Evolutionary conservation across 352 stramenopile genomes (phyloP).

Genomic region (Phytophthora quininea): DNA sequence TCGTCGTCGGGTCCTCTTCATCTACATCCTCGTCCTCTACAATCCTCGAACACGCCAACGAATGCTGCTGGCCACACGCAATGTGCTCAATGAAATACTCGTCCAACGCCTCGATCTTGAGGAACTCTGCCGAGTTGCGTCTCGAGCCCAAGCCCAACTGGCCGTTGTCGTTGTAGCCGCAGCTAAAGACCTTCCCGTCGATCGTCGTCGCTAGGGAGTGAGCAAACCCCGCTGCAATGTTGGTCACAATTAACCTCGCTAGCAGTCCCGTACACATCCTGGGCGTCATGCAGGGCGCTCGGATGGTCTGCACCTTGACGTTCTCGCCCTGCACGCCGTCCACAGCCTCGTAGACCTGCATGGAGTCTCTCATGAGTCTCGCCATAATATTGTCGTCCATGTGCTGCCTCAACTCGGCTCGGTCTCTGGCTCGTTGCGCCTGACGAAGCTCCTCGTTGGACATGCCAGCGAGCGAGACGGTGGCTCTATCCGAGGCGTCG

Average conservation of each 20-base stretch:
- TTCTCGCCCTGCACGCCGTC: constrained; percentile 29
- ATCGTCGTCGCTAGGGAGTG: constrained; percentile 72
- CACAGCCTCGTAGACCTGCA: constrained; percentile 65
- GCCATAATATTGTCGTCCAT: constrained; percentile 64
- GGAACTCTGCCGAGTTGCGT: constrained; percentile 71
- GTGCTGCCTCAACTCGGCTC: constrained; percentile 27
- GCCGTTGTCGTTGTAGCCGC: constrained; percentile 87
- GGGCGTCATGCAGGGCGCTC: constrained; percentile 56
- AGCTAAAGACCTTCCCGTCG: constrained; percentile 64
- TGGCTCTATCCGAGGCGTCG: constrained; percentile 55
- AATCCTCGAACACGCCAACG: constrained; percentile 56
- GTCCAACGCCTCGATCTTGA: constrained; percentile 52
- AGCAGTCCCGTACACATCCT: constrained; percentile 31
- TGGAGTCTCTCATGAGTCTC: constrained; percentile 66
- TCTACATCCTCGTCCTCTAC: constrained; percentile 1
- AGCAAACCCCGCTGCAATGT: constrained; percentile 74
- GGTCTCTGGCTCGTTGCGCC: constrained; percentile 26
- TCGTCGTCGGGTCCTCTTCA: constrained; percentile 20
- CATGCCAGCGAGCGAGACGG: constrained; percentile 64
- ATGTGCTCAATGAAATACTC: constrained; percentile 63
- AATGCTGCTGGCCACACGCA: constrained; percentile 81
- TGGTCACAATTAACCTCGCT: constrained; percentile 46
- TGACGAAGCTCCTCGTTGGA: constrained; percentile 33
- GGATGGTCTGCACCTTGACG: constrained; percentile 61
- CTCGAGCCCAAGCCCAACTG: constrained; percentile 71